A percentile compares a stretch with the other conserved stretches of the same genome.
Conservation (phyloP, 2,329 filamentous ascomycete species). For the Furcasterigmium furcatum region DNA sequence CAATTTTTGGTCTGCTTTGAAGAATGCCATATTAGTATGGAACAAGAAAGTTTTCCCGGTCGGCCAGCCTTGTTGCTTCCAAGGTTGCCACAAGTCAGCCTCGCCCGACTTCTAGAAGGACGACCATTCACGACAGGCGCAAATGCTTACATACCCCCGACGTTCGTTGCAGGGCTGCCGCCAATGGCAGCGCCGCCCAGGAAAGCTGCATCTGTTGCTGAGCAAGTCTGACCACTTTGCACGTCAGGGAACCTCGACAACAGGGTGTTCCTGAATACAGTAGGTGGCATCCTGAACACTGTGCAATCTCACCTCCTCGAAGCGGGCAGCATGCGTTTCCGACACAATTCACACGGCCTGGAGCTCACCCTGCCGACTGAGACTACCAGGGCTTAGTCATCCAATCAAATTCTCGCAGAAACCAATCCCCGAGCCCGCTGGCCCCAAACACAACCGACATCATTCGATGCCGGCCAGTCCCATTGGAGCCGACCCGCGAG, state of each 20-base stretch:
- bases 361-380: conserved; percentile 7
- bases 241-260: not conserved
- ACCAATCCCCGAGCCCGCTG: conserved; percentile 13
- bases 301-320: no score
- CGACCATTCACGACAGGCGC: not conserved
- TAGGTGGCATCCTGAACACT: not conserved
- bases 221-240: not conserved
- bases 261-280: not conserved
- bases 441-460: conserved; percentile 13
- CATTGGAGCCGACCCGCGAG: conserved; percentile 2
- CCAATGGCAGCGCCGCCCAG: not conserved
- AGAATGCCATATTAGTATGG: no score
- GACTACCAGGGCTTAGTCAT: conserved; percentile 13
- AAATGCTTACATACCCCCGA: not conserved
- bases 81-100: no score
- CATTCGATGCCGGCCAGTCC: conserved; percentile 24
- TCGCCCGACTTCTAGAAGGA: not conserved
- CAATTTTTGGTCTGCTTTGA: no score
- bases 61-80: no score
- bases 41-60: no score
- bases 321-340: no score
- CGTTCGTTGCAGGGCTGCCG: no score
- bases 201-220: not conserved
- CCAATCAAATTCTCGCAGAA: conserved; percentile 15
- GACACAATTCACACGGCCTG: conserved; percentile 12